A percentile compares a stretch with the other conserved stretches of the same genome.
Conservation (phyloP, 352 stramenopile genomes). For the Blastocystis sp. region DNA sequence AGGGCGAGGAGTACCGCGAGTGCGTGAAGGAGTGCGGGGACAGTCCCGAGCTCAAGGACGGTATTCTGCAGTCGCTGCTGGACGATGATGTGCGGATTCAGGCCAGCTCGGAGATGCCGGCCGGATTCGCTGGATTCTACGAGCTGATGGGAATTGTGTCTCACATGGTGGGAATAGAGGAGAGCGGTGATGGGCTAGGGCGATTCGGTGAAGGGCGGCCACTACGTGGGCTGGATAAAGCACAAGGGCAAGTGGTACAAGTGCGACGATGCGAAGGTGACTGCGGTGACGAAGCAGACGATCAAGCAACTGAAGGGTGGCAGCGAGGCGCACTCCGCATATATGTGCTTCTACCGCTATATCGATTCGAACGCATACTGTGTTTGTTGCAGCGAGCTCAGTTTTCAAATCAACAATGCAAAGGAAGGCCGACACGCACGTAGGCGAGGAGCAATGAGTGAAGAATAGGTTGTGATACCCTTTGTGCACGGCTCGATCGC, state of each 20-base stretch:
- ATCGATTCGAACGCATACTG: conserved; percentile 30
- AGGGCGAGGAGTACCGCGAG: neutral
- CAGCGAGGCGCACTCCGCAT: conserved; percentile 31
- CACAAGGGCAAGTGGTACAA: conserved; percentile 66
- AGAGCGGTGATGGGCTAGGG: neutral
- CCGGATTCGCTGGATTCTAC: conserved; percentile 39
- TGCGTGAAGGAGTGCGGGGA: conserved; percentile 19
- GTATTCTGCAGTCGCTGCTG: conserved; percentile 13
- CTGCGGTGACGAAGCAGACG: conserved; percentile 12
- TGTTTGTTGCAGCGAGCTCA: conserved; percentile 3
- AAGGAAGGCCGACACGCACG: conserved; percentile 23
- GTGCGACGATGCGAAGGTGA: conserved; percentile 65
- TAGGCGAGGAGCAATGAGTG: neutral
- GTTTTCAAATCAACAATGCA: neutral
- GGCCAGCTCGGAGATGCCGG: neutral
- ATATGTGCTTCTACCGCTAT: conserved; percentile 55
- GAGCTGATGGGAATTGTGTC: conserved; percentile 35
- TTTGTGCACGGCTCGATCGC: conserved; percentile 61
- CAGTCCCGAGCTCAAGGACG: neutral
- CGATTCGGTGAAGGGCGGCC: conserved; percentile 34
- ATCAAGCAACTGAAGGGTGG: conserved; percentile 56
- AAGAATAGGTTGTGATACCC: conserved; percentile 41
- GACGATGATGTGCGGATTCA: neutral
- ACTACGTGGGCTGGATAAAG: conserved; percentile 46
- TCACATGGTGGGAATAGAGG: neutral